Evolutionary conservation across 1,284 basidiomycete species (phyloP), one percentile per base, ranked within the genome.

Genomic region (Cutaneotrichosporon sp.): DNA sequence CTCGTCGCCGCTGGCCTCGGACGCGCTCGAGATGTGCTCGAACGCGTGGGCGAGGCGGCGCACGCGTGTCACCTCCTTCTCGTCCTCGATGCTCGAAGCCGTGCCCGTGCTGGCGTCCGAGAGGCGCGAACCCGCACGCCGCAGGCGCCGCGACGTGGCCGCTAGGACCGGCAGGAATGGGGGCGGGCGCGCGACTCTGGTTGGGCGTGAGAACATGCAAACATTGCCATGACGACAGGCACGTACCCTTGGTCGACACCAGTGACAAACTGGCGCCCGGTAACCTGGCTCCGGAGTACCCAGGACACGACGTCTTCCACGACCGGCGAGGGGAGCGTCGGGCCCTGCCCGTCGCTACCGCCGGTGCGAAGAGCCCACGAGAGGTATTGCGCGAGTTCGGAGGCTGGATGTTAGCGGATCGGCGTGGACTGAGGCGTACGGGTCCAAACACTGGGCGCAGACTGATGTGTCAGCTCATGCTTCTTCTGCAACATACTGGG

Each of bases 281-380:
- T 70, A 11, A 78, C 71, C 16, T 71, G 69, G 43, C 72, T 69
- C 13, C 73, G 64, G 13, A 76, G 55, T 1, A 77, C 72, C 75
- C 75, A 77, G 9, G 69, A 67, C 34, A 74, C 70, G 63, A 77
- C 75, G 59, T 77, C 75, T 54, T 75, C 72, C 14, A 77, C 69
- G 16, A 76, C 67, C 2, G 69, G 69, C 0, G 66, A 62, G 3
- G 76, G 76, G 3, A 78, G 61, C 9, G 65, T 69, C 31, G 72
- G 72, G 4, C 75, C 75, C 1, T 56, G 61, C 7, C 71, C 71
- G 50, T 73, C 72, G 11, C 56, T 49, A 11, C 75, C 76, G n/a
- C 76, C 76, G 3, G 69, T 73, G 8, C 74, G 68, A 13, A 78
- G 68, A 13, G 70, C 67, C 31, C 69, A 64, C 0, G 54, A 62